Conservation (phyloP, 352 stramenopile species). For the Aphanomyces astaci region DNA sequence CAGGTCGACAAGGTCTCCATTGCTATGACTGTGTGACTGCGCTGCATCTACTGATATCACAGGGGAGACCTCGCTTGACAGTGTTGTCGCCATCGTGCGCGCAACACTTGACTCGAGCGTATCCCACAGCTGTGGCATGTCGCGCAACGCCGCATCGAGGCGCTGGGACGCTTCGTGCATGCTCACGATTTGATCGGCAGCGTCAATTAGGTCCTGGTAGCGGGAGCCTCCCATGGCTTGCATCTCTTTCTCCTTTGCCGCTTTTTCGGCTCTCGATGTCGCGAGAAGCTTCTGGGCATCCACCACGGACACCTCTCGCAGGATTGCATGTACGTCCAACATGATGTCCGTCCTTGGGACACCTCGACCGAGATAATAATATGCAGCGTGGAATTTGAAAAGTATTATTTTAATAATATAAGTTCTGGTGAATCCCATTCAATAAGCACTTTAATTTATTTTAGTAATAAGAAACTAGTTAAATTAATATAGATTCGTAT, state of each 20-base stretch:
- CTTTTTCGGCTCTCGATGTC: constrained; percentile 70
- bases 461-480: too few relatives aligned
- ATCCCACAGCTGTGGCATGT: constrained; percentile 80
- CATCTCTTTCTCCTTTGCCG: constrained; percentile 85
- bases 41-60: not conserved
- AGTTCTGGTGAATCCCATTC: too few relatives aligned
- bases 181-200: constrained; percentile 86
- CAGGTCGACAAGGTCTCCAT: not conserved
- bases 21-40: not conserved
- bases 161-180: constrained; percentile 85
- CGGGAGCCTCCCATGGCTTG: constrained; percentile 89
- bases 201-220: constrained; percentile 90
- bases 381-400: too few relatives aligned
- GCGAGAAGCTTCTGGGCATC: constrained; percentile 79
- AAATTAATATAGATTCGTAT: too few relatives aligned
- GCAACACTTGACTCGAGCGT: constrained; percentile 42
- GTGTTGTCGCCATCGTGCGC: constrained; percentile 14
- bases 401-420: too few relatives aligned
- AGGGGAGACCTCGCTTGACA: not conserved
- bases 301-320: constrained; percentile 68
- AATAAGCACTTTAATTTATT: too few relatives aligned
- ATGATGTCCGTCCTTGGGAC: not conserved
- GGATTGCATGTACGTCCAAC: constrained; percentile 40
- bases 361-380: too few relatives aligned
- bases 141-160: constrained; percentile 70